phyloP scores from a whole-genome alignment of 2,329 filamentous ascomycete species.

The Sclerotinia minor region DNA sequence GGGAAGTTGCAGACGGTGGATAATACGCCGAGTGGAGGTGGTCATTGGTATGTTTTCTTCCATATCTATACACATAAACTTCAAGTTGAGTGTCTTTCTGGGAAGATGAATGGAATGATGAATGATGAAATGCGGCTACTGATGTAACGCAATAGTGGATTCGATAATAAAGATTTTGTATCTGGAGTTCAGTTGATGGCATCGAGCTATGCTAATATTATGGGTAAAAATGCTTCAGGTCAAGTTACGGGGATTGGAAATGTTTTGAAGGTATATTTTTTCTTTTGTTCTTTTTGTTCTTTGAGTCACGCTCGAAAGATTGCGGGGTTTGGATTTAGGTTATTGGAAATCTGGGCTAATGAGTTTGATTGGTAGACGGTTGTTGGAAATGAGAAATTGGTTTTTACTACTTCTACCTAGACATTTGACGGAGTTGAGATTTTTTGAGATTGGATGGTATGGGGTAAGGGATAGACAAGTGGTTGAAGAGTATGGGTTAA shows the following conservation, averaged over 20 bases:
- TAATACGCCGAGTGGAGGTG: conserved; percentile 55
- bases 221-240: conserved; percentile 53
- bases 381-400: conserved; percentile 35
- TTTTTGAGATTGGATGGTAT: too few relatives aligned
- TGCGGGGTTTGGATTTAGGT: conserved; percentile 9
- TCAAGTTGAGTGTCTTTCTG: background rate
- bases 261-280: conserved; percentile 45
- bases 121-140: background rate
- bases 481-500: too few relatives aligned
- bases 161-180: conserved; percentile 55
- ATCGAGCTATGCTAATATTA: conserved; percentile 53
- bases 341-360: conserved; percentile 20
- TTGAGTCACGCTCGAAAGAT: background rate
- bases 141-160: conserved; percentile 45
- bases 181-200: conserved; percentile 59
- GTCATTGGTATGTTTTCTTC: conserved; percentile 47
- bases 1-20: conserved; percentile 57
- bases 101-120: too few relatives aligned
- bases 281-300: background rate
- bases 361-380: conserved; percentile 28
- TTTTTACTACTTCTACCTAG: conserved; percentile 28
- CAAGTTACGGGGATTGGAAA: conserved; percentile 51
- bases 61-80: too few relatives aligned
- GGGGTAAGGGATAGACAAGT: background rate
- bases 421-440: background rate